phyloP scores from a whole-genome alignment of 225 moss, liverwort and hornwort genomes.

The Sphagnum contortum region DNA sequence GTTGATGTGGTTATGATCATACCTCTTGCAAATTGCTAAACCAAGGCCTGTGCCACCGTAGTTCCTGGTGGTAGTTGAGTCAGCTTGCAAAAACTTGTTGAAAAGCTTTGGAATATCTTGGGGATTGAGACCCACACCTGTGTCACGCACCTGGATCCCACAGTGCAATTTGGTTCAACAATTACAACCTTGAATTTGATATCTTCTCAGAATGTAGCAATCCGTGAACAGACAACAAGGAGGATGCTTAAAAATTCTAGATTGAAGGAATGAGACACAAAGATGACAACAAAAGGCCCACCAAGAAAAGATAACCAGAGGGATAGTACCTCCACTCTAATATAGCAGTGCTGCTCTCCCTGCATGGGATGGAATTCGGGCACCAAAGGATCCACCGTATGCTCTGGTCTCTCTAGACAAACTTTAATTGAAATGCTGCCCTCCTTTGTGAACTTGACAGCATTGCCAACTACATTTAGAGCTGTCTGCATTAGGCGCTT shows the following conservation, averaged over 20 bases:
- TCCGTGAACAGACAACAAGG: no score
- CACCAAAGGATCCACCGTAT: constrained; percentile 25
- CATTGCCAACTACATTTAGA: constrained; percentile 65
- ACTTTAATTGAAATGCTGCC: constrained; percentile 37
- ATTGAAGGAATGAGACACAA: not conserved
- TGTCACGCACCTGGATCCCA: constrained; percentile 42
- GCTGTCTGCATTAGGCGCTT: constrained; percentile 51
- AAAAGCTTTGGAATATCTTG: constrained; percentile 44
- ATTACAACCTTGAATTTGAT: not conserved
- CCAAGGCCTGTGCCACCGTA: constrained; percentile 61
- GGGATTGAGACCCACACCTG: constrained; percentile 47
- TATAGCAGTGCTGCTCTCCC: constrained; percentile 37
- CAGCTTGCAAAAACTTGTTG: constrained; percentile 50
- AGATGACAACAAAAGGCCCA: no score
- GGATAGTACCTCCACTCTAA: constrained; percentile 49
- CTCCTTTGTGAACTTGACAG: constrained; percentile 64
- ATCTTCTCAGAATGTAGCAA: no score
- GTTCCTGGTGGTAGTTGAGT: constrained; percentile 54
- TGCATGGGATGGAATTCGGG: constrained; percentile 19
- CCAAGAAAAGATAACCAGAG: not conserved
- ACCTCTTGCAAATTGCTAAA: constrained; percentile 65
- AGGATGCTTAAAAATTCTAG: not conserved
- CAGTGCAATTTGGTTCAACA: constrained; percentile 1
- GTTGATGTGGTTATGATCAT: not conserved
- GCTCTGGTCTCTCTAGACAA: constrained; percentile 22